phyloP scores from a whole-genome alignment of 2,329 filamentous ascomycete genomes.

The Aureobasidium leucospermi region DNA sequence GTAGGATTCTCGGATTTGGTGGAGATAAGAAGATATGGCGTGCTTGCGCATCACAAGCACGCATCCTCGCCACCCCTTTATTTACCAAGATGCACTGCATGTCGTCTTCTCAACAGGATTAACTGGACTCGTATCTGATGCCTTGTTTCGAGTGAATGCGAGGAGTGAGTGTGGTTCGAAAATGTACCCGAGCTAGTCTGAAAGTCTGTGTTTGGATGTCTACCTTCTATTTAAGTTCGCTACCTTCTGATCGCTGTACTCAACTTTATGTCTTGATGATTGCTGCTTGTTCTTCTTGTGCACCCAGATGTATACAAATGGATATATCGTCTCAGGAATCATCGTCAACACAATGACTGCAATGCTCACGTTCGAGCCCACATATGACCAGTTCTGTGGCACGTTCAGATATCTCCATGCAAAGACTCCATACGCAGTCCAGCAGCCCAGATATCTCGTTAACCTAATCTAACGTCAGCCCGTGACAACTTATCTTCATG shows the following conservation, averaged over 20 bases:
- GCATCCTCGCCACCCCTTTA: not conserved
- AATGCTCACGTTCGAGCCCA: conserved; percentile 28
- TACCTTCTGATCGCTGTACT: not conserved
- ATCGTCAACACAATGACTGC: conserved; percentile 30
- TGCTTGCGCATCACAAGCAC: not conserved
- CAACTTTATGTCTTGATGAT: no score
- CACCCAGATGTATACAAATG: conserved; percentile 32
- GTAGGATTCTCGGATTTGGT: not conserved
- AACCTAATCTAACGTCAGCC: conserved; percentile 22
- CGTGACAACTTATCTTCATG: no score
- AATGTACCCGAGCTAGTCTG: no score
- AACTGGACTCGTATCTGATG: no score
- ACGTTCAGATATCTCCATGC: conserved; percentile 33
- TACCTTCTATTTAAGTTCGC: not conserved
- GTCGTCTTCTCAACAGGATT: not conserved
- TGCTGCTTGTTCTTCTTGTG: conserved; percentile 4
- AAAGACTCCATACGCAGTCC: conserved; percentile 33
- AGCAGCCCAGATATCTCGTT: conserved; percentile 33
- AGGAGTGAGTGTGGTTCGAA: no score
- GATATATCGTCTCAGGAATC: conserved; percentile 33
- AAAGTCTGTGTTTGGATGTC: no score
- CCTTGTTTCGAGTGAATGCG: no score
- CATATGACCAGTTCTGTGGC: conserved; percentile 34
- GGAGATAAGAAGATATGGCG: not conserved
- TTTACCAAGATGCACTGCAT: not conserved